Base-by-base conservation (phyloP, 768 basidiomycete genomes). In the Thelephora aurantiotincta region DNA sequence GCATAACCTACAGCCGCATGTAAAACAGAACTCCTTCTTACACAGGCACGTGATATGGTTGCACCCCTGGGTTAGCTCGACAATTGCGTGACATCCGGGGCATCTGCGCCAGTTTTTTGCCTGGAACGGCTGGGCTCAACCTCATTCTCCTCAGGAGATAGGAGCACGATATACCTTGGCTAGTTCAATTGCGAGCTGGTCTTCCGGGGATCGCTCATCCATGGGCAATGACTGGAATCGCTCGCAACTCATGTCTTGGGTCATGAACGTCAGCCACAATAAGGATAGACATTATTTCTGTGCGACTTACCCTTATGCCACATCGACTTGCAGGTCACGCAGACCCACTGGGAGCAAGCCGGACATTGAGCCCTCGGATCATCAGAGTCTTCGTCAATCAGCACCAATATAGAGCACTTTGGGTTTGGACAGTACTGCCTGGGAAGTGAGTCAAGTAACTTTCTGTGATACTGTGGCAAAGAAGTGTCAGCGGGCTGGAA, bases 31-130 rank as follows among this genome's bases (percentile, higher is more conserved):
- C 48, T 69, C 59, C 20, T 62, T 62, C 13, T 63, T 60, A 55
- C 67, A 68, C 35, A 61, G 51, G 54, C 67, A 70, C 2, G 62
- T 66, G 56, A 68, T 67, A 50, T 70, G 67, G 54, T 65, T 65
- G 50, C 67, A 68, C 0, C 67, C 68, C 35, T 51, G 23, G 1
- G 52, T 36, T 16, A 64, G 55, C 49, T 64, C 63, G 46, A 64
- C 60, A 34, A 64, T 54, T 33, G 53, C 52, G 51, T 46, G 52
- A 55, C 52, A 60, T 43, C 35, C 71, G 38, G 67, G 65, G 51
- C 68, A 70, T 11, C 67, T 63, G 45, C 65, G 60, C 68, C 68
- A 70, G 2, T 63, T 58, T 41, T 63, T 55, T 7, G 62, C 67
- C 65, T 68, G 20, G 2, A 18, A 14, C 14, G 23, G 12, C 3